Evolutionary conservation across 192 early-diverging fungal species (phyloP).

Genomic region (Mortierella antarctica): DNA sequence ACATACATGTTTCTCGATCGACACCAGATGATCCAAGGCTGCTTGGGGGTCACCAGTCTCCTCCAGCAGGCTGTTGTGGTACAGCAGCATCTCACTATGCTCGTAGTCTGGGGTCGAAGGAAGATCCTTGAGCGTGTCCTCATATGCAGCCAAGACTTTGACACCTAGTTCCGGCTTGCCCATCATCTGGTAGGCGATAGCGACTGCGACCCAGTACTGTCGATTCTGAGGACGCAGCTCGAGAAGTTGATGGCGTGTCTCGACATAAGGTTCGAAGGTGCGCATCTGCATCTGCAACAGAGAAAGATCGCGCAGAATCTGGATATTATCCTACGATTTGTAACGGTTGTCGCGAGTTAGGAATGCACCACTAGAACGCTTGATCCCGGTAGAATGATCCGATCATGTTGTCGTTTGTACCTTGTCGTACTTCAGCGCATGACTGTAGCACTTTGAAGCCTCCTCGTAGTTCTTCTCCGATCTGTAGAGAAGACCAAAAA

Average conservation of each 20-base stretch:
- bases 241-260: constrained; percentile 74
- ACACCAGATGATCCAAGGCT: constrained; percentile 82
- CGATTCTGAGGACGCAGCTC: constrained; percentile 72
- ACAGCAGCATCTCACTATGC: constrained; percentile 86
- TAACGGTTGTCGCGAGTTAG: too few relatives aligned
- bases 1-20: constrained; percentile 76
- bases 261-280: constrained; percentile 83
- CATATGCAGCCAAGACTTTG: constrained; percentile 73
- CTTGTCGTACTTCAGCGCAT: constrained; percentile 89
- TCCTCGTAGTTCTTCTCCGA: constrained; percentile 94
- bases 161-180: constrained; percentile 77
- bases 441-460: constrained; percentile 90
- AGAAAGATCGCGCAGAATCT: constrained; percentile 90
- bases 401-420: constrained; percentile 29
- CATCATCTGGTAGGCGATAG: constrained; percentile 82
- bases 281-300: constrained; percentile 87
- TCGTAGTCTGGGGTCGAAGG: constrained; percentile 67
- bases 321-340: constrained; percentile 76
- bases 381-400: too few relatives aligned
- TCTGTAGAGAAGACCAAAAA: constrained; percentile 92
- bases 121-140: constrained; percentile 67
- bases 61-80: constrained; percentile 88
- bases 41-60: constrained; percentile 79
- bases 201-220: constrained; percentile 86
- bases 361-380: too few relatives aligned